Conservation (phyloP, 2,329 filamentous ascomycete species). For the Fusarium pseudograminearum region DNA sequence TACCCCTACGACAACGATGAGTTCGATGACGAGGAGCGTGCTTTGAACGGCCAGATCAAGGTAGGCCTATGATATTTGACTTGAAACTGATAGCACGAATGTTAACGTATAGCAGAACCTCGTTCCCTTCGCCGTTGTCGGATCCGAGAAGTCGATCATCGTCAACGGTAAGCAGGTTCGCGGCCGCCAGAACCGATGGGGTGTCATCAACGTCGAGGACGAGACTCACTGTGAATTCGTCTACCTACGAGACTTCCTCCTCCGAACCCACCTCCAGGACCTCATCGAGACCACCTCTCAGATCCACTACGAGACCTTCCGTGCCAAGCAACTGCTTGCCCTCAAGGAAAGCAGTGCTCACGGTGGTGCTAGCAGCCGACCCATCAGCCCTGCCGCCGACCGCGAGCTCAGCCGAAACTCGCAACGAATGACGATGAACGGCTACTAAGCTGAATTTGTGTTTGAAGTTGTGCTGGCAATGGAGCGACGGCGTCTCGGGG, state of each 20-base stretch:
- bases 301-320: constrained; percentile 99
- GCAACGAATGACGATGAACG: constrained; percentile 98
- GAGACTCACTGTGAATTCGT: constrained; percentile 99
- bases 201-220: constrained; percentile 99
- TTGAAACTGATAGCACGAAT: neutral
- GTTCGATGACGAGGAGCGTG: constrained; percentile 95
- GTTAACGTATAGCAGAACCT: constrained; percentile 74
- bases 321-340: constrained; percentile 96
- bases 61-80: constrained; percentile 60
- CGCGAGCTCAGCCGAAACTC: constrained; percentile 96
- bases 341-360: constrained; percentile 98
- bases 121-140: constrained; percentile 97
- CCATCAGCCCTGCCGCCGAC: constrained; percentile 95
- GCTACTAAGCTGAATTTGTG: constrained; percentile 74
- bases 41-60: constrained; percentile 96
- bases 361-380: constrained; percentile 79
- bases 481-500: constrained; percentile 53
- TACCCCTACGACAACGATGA: constrained; percentile 99
- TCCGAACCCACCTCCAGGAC: constrained; percentile 97
- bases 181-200: constrained; percentile 98
- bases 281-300: constrained; percentile 99
- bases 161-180: constrained; percentile 98
- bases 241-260: constrained; percentile 97
- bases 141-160: constrained; percentile 97
- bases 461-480: constrained; percentile 50